Base-by-base conservation (phyloP, 176 grass and related monocot genomes). In the Canna indica region DNA sequence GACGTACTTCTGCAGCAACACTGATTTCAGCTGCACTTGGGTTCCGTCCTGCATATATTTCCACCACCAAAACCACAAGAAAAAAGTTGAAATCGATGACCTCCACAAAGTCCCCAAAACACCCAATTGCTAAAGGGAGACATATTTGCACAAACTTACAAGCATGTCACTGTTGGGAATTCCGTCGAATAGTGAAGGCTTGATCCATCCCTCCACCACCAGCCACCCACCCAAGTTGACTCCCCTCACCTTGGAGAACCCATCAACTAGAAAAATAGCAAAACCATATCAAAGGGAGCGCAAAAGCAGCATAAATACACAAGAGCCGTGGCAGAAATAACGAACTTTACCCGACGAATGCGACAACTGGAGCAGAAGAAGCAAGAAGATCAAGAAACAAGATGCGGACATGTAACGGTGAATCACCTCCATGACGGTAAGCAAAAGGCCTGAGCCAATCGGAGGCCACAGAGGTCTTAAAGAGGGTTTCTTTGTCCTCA, bases 181-280 rank as follows among this genome's bases (percentile, higher is more conserved):
- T 69, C 70, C 87, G n/a, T 88, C 83, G 22, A 96, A 91, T 72
- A 96, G 58, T 12, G 87, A 86, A 64, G 91, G 91, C 70, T 80
- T 91, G 75, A 96, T 91, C 91, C 91, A 96, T 27, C 83, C 80
- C 69, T 96, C 91, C 65, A 91, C 77, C 73, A 96, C 91, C 50
- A 96, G 68, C 91, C 88, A 96, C 18, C 91, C 91, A 10, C 91
- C 91, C 72, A 96, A 77, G 77, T 86, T 91, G n/a, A 91, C 85
- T 47, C 68, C 88, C 64, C 85, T 86, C 44, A 96, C 80, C 72
- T 91, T 96, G 18, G 39, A 41, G 71, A 88, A 88, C 42, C 63
- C 82, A 70, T 76, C 57, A 45, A 75, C 82, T 91, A 34, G 70
- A 46, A 76, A 53, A 9, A 42, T 9, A 68, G 24, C 34, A 59